A percentile compares a stretch with the other conserved stretches of the same genome.
Conservation (phyloP, 768 basidiomycete genomes). For the Tricholoma hemisulphureum region DNA sequence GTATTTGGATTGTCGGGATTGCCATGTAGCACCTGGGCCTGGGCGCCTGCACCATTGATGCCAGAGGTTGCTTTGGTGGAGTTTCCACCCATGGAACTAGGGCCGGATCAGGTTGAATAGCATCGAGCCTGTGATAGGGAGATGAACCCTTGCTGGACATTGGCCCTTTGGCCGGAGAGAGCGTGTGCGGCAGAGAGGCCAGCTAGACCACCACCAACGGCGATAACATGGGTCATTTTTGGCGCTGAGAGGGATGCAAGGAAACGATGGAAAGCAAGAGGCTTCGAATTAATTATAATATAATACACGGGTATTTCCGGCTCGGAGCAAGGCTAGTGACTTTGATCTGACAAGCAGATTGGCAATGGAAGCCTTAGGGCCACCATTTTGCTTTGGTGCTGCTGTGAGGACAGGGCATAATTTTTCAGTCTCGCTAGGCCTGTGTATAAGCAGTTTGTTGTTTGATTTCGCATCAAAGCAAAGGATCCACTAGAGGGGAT, state of each 20-base stretch:
- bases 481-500: too few species aligned
- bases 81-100: conserved; percentile 94
- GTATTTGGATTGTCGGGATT: conserved; percentile 88
- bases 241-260: conserved; percentile 32
- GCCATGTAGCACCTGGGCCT: conserved; percentile 72
- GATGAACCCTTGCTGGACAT: conserved; percentile 83
- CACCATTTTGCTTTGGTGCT: too few species aligned
- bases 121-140: neutral
- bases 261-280: too few species aligned
- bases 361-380: too few species aligned
- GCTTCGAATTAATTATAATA: too few species aligned
- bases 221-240: conserved; percentile 68
- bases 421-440: too few species aligned
- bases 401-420: too few species aligned
- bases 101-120: conserved; percentile 1
- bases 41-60: conserved; percentile 95
- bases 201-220: conserved; percentile 94
- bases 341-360: too few species aligned
- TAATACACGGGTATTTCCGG: too few species aligned
- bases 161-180: conserved; percentile 91
- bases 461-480: too few species aligned
- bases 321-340: too few species aligned
- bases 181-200: conserved; percentile 97
- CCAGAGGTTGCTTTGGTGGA: conserved; percentile 97
- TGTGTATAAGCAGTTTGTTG: too few species aligned